A percentile compares a stretch with the other conserved stretches of the same genome.
phyloP scores from a whole-genome alignment of 306 rosid species.

The Medicago truncatula region DNA sequence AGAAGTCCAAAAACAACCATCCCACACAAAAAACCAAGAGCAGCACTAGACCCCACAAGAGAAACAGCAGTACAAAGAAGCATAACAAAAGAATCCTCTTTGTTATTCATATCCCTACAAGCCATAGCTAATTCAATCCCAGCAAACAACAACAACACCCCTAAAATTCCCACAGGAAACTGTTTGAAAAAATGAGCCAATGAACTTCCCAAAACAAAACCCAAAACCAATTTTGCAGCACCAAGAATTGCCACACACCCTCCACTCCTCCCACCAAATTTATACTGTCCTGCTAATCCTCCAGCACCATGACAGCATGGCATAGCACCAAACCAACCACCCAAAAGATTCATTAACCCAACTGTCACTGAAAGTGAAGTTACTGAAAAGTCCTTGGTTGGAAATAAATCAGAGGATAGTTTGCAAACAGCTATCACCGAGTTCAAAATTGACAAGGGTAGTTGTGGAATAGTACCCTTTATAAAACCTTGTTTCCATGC shows the following conservation, averaged over 20 bases:
- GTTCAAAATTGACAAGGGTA: slow-evolving; percentile 72
- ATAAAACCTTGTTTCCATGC: slow-evolving; percentile 81
- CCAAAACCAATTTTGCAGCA: slow-evolving; percentile 58
- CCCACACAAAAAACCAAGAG: slow-evolving; percentile 68
- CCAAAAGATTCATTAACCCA: slow-evolving; percentile 76
- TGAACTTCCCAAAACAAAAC: slow-evolving; percentile 69
- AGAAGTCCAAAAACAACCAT: slow-evolving; percentile 51
- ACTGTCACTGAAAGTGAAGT: slow-evolving; percentile 80
- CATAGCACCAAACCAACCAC: slow-evolving; percentile 87
- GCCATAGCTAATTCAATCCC: slow-evolving; percentile 83
- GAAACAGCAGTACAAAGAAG: slow-evolving; percentile 66
- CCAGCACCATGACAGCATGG: slow-evolving; percentile 88
- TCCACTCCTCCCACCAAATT: slow-evolving; percentile 87
- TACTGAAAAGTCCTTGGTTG: slow-evolving; percentile 61
- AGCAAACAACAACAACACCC: slow-evolving; percentile 71
- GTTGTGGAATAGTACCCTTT: slow-evolving; percentile 80
- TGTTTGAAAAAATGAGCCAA: slow-evolving; percentile 55
- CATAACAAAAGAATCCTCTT: slow-evolving; percentile 67
- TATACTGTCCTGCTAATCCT: slow-evolving; percentile 84
- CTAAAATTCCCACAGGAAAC: slow-evolving; percentile 73
- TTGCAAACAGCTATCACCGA: slow-evolving; percentile 77
- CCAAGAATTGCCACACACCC: slow-evolving; percentile 84
- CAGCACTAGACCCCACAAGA: slow-evolving; percentile 69
- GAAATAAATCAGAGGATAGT: slow-evolving; percentile 69
- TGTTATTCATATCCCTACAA: slow-evolving; percentile 67